These are phyloP conservation scores for Lepidium sativum DNA, from an alignment of 345 rosid species.

Conservation along the genomic window DNA sequence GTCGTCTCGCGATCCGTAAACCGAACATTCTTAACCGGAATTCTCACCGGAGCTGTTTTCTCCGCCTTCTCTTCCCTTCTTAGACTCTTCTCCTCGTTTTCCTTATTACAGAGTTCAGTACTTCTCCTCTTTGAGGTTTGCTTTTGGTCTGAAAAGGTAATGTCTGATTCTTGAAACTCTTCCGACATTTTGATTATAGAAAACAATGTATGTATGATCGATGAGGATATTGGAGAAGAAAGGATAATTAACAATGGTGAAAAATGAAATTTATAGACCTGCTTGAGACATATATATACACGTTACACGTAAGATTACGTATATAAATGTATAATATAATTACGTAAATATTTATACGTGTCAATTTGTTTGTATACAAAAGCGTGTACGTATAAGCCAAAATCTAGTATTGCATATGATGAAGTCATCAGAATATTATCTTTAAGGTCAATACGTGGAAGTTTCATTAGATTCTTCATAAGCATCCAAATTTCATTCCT, in stretches of 20 bases:
- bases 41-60: slow-evolving; percentile 17
- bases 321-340: neutral
- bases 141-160: slow-evolving; percentile 36
- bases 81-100: neutral
- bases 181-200: slow-evolving; percentile 20
- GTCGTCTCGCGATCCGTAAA: slow-evolving; percentile 15
- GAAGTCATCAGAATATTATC: slow-evolving; percentile 26
- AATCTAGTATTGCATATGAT: slow-evolving; percentile 21
- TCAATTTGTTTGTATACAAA: neutral
- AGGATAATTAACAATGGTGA: neutral
- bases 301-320: slow-evolving; percentile 13
- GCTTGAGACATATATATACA: slow-evolving; percentile 9
- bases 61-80: neutral
- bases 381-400: slow-evolving; percentile 5
- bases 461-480: neutral
- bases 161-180: slow-evolving; percentile 51
- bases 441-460: slow-evolving; percentile 22
- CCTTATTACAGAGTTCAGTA: neutral
- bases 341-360: neutral
- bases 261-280: slow-evolving; percentile 13
- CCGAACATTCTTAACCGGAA: slow-evolving; percentile 26
- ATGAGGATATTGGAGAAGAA: slow-evolving; percentile 1
- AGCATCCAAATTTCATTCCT: neutral
- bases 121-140: neutral
- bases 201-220: neutral